Evolutionary conservation across 768 basidiomycete species (phyloP).

Genomic region (Leccinum variicolor): DNA sequence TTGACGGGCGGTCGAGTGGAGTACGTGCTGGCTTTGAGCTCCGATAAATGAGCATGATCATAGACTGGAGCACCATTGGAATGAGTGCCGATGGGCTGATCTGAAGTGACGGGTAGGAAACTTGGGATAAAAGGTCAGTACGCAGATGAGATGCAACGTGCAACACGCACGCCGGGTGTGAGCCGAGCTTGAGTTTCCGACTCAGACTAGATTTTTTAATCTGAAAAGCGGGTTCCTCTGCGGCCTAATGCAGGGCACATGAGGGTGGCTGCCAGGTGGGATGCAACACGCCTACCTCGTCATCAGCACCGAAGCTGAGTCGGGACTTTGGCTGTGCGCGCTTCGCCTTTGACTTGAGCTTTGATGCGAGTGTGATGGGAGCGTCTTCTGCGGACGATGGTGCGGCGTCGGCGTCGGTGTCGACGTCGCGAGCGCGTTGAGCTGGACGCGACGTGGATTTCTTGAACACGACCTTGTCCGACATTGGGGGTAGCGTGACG

Average conservation of each 20-base stretch:
- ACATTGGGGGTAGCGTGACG: slow-evolving; percentile 21
- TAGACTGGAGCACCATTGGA: slow-evolving; percentile 59
- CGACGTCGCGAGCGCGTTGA: slow-evolving; percentile 39
- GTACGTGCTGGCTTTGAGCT: slow-evolving; percentile 77
- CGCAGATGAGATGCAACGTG: background rate
- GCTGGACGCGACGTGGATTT: slow-evolving; percentile 38
- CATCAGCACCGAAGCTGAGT: slow-evolving; percentile 74
- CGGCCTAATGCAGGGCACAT: slow-evolving; percentile 44
- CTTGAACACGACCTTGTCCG: slow-evolving; percentile 39
- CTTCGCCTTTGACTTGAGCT: slow-evolving; percentile 70
- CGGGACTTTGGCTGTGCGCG: slow-evolving; percentile 62
- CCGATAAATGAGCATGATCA: slow-evolving; percentile 66
- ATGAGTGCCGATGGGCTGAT: slow-evolving; percentile 48
- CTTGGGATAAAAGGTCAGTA: slow-evolving; percentile 25
- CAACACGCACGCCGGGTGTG: slow-evolving; percentile 46
- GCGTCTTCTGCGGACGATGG: slow-evolving; percentile 32
- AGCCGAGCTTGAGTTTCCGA: slow-evolving; percentile 55
- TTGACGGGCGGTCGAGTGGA: slow-evolving; percentile 44
- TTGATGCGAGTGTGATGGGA: slow-evolving; percentile 58
- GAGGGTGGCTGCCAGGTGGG: slow-evolving; percentile 5
- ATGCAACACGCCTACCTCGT: slow-evolving; percentile 48
- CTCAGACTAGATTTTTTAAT: slow-evolving; percentile 81
- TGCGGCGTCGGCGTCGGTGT: slow-evolving; percentile 30
- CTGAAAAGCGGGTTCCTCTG: slow-evolving; percentile 64
- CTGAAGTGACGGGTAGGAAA: slow-evolving; percentile 44